These are phyloP conservation scores for Termitomyces sp. DNA, from an alignment of 1,284 basidiomycete genomes.

Conservation along the genomic window DNA sequence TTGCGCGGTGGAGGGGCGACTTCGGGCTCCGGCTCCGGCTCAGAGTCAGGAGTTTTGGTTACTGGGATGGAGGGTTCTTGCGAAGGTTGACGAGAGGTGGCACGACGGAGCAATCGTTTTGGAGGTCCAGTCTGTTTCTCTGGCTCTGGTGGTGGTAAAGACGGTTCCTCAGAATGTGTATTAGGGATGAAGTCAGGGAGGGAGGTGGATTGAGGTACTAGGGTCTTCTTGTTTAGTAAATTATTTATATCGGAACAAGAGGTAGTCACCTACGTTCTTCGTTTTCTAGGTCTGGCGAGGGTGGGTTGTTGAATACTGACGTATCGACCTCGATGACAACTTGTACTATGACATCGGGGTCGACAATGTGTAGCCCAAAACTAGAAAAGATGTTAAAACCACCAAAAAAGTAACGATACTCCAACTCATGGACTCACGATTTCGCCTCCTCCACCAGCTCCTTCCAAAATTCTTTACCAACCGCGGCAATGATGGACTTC, in stretches of 20 bases:
- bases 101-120: slow-evolving; percentile 28
- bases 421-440: slow-evolving; percentile 33
- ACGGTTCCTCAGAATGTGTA: slow-evolving; percentile 37
- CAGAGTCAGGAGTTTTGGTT: slow-evolving; percentile 11
- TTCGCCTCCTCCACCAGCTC: slow-evolving; percentile 44
- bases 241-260: background rate
- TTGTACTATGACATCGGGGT: slow-evolving; percentile 33
- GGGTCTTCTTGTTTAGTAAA: background rate
- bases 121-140: slow-evolving; percentile 14
- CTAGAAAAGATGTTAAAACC: slow-evolving; percentile 20
- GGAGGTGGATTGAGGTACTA: slow-evolving; percentile 22
- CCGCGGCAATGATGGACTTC: slow-evolving; percentile 38
- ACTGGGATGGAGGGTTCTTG: slow-evolving; percentile 21
- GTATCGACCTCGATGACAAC: slow-evolving; percentile 38
- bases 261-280: slow-evolving; percentile 13
- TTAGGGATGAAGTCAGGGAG: slow-evolving; percentile 39
- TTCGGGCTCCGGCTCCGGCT: slow-evolving; percentile 5
- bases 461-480: slow-evolving; percentile 49
- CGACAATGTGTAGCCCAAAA: slow-evolving; percentile 32
- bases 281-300: slow-evolving; percentile 12
- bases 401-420: background rate
- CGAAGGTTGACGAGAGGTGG: slow-evolving; percentile 31
- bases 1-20: slow-evolving; percentile 21
- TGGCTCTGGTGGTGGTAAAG: slow-evolving; percentile 22
- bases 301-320: slow-evolving; percentile 21